Percentiles rank a stretch among this genome's conserved stretches.
Conservation (phyloP, 768 basidiomycete species). For the Suillus americanus region DNA sequence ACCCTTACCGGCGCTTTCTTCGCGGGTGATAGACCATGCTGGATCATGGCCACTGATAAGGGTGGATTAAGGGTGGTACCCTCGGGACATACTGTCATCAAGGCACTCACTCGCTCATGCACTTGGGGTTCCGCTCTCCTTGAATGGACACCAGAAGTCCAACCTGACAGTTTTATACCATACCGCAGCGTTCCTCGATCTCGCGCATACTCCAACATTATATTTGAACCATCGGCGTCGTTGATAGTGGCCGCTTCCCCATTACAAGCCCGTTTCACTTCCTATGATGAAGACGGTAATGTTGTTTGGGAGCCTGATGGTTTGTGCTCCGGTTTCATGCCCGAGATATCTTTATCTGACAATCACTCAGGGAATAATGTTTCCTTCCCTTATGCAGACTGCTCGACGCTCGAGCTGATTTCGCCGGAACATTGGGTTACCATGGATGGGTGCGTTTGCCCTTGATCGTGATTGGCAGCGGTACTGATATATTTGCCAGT, state of each 20-base stretch:
- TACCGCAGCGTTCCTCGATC: conserved; percentile 67
- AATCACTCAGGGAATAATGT: conserved; percentile 57
- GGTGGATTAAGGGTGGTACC: conserved; percentile 63
- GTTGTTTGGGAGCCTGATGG: conserved; percentile 77
- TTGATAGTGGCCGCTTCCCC: conserved; percentile 82
- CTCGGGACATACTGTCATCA: conserved; percentile 63
- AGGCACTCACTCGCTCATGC: conserved; percentile 6
- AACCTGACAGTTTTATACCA: conserved; percentile 69
- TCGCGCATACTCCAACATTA: conserved; percentile 76
- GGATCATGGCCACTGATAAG: conserved; percentile 80
- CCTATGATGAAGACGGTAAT: conserved; percentile 83
- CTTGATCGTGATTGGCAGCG: conserved; percentile 5
- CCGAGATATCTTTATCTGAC: conserved; percentile 5
- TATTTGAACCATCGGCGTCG: conserved; percentile 79
- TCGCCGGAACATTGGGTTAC: no score
- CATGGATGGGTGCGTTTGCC: conserved; percentile 77
- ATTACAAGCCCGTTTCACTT: conserved; percentile 73
- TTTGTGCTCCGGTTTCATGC: conserved; percentile 24
- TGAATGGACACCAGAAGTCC: conserved; percentile 78
- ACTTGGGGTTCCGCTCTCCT: conserved; percentile 73
- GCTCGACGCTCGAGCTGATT: conserved; percentile 87
- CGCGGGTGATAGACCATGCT: conserved; percentile 86
- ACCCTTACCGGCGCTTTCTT: conserved; percentile 77
- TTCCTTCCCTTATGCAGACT: conserved; percentile 69
- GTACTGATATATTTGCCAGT: conserved; percentile 40